Evolutionary conservation across 1,284 basidiomycete species (phyloP).

Genomic region (Trichosporon coremiiforme): DNA sequence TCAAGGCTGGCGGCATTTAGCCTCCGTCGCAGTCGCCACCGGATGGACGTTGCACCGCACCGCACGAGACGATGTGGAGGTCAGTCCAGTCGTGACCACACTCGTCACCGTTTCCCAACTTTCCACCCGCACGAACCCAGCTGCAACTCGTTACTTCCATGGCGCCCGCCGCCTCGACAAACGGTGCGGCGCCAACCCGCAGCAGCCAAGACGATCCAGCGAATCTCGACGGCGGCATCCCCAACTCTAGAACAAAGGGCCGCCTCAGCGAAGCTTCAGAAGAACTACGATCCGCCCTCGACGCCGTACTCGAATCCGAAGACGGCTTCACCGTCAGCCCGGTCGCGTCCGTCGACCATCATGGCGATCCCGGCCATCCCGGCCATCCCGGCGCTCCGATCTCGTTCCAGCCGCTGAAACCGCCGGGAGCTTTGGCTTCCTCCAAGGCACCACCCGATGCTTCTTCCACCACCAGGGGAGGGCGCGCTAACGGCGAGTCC

Average conservation of each 20-base stretch:
- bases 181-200: constrained; percentile 15
- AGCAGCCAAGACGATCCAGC: neutral
- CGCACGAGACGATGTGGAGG: neutral
- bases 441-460: neutral
- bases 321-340: neutral
- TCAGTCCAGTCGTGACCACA: neutral
- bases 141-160: neutral
- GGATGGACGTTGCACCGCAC: too few species aligned
- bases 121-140: neutral
- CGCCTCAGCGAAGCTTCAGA: neutral
- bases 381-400: neutral
- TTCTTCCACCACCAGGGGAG: neutral
- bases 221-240: neutral
- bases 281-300: neutral
- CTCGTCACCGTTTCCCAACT: neutral
- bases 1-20: neutral
- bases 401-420: neutral
- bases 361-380: neutral
- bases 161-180: constrained; percentile 11
- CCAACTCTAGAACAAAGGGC: neutral
- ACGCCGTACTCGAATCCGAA: constrained; percentile 7
- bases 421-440: neutral
- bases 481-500: neutral
- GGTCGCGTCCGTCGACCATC: neutral
- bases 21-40: constrained; percentile 4